Conservation (phyloP, 345 rosid genomes). For the Eucalyptus coolabah region DNA sequence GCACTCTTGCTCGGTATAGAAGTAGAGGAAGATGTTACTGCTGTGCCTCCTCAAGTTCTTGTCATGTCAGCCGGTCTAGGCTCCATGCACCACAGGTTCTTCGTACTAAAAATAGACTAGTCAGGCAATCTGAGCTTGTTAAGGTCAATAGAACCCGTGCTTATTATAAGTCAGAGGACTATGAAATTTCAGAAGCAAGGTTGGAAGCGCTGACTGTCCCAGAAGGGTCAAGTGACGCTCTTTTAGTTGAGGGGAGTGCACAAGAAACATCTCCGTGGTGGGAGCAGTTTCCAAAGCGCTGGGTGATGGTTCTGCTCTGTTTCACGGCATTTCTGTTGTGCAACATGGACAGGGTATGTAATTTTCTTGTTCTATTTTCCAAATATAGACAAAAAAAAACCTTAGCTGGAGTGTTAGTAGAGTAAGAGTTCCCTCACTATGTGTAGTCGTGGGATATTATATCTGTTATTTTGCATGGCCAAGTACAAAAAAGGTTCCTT, state of each 20-base stretch:
- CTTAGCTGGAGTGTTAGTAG: background rate
- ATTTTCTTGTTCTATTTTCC: background rate
- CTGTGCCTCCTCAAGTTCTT: slow-evolving; percentile 4
- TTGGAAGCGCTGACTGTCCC: slow-evolving; percentile 34
- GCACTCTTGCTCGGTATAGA: background rate
- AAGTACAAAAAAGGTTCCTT: background rate
- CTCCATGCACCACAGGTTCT: background rate
- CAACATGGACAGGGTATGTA: slow-evolving; percentile 96
- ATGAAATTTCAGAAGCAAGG: slow-evolving; percentile 43
- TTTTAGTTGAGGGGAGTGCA: slow-evolving; percentile 27
- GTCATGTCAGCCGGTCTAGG: slow-evolving; percentile 4
- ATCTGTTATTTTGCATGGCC: background rate
- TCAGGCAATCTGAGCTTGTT: background rate
- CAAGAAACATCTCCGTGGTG: slow-evolving; percentile 61
- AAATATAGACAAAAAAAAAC: background rate
- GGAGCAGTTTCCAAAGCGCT: slow-evolving; percentile 77
- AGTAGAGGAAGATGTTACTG: slow-evolving; percentile 10
- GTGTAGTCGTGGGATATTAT: background rate
- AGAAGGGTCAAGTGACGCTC: slow-evolving; percentile 44
- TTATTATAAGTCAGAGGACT: slow-evolving; percentile 79
- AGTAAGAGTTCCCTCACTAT: background rate
- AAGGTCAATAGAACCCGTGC: slow-evolving; percentile 27
- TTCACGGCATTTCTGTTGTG: slow-evolving; percentile 74
- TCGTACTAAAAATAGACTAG: background rate
- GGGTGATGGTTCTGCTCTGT: slow-evolving; percentile 83